Base-by-base conservation (phyloP, 73 alveolate species). In the Symbiodinium pilosum region DNA sequence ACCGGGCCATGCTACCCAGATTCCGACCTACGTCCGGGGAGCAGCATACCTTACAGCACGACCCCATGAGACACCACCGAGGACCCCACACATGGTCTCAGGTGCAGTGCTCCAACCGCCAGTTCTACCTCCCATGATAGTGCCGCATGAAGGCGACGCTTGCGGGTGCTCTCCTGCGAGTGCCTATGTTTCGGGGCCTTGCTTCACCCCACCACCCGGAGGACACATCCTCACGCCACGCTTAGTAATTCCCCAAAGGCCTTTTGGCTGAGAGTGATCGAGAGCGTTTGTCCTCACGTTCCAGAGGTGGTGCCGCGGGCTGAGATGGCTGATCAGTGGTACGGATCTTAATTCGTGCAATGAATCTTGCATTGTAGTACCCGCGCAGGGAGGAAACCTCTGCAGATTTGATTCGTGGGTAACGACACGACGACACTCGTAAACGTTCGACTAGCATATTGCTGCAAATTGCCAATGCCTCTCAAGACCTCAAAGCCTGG, bases 141-240 rank as follows among this genome's bases (percentile, higher is more conserved):
- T 73, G 77, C 77, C 77, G 14, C 24, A 12, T n/a, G 85, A 73
- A 32, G 32, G 20, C 44, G 85, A 73, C 30, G 81, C 81, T 18
- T 73, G 24, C 34, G 85, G 44, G 5, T 73, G 34, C 44, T 18
- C 69, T 12, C 75, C 87, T 7, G 77, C 43, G 36, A 40, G 14
- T 30, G 40, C 32, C 16, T 64, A 64, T 28, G 81, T 64, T 64
- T 26, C 81, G 14, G 92, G 64, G 32, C 42, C 59, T 0, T n/a
- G 89, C 87, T 69, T 91, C 75, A 71, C 97, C 34, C 89, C 97
- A 9, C 95, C 95, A 64, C 94, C 59, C 14, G 94, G 40, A 47
- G 59, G 64, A 18, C 88, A 38, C 16, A 81, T 81, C 59, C 54
- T 91, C 54, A 91, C 97, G 6, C 97, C 97, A 34, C 43, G 97